phyloP scores from a whole-genome alignment of 345 rosid species.

The Chamaenerion angustifolium region DNA sequence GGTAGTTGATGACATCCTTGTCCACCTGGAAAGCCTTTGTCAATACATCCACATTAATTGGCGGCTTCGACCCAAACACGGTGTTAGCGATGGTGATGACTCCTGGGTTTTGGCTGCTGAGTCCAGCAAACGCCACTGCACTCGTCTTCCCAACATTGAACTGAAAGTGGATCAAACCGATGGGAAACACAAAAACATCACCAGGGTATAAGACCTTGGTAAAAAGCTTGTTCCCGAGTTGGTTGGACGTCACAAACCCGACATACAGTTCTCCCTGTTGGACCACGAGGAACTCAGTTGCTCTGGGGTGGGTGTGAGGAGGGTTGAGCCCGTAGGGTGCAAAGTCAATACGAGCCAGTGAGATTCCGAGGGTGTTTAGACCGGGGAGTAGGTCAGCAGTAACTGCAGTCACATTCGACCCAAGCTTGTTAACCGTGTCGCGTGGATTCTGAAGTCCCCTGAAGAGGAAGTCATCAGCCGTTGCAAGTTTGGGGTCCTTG shows the following conservation, averaged over 20 bases:
- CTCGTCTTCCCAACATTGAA: constrained; percentile 13
- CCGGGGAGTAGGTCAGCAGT: constrained; percentile 13
- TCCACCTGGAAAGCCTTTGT: constrained; percentile 23
- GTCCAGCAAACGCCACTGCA: constrained; percentile 12
- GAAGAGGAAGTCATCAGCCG: constrained; percentile 14
- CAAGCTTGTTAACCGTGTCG: constrained; percentile 4
- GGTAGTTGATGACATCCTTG: constrained; percentile 4
- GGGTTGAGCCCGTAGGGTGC: constrained; percentile 21
- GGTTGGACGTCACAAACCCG: constrained; percentile 18
- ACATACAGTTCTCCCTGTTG: constrained; percentile 14
- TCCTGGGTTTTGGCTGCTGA: constrained; percentile 18
- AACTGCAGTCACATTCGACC: constrained; percentile 6
- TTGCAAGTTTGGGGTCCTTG: constrained; percentile 18
- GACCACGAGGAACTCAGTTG: constrained; percentile 13
- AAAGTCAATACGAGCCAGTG: constrained; percentile 16
- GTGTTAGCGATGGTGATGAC: constrained; percentile 16
- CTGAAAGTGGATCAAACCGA: constrained; percentile 20
- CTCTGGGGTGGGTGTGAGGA: constrained; percentile 24
- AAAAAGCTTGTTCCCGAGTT: constrained; percentile 16
- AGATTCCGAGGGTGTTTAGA: constrained; percentile 21
- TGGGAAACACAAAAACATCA: constrained; percentile 36
- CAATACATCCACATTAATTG: constrained; percentile 17
- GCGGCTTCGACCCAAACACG: constrained; percentile 13
- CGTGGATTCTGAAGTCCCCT: constrained; percentile 9
- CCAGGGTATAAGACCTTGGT: constrained; percentile 33